Percentiles rank a stretch among this genome's conserved stretches.
Evolutionary conservation across 805 yeast species (phyloP).

Genomic region (Candida corydali): DNA sequence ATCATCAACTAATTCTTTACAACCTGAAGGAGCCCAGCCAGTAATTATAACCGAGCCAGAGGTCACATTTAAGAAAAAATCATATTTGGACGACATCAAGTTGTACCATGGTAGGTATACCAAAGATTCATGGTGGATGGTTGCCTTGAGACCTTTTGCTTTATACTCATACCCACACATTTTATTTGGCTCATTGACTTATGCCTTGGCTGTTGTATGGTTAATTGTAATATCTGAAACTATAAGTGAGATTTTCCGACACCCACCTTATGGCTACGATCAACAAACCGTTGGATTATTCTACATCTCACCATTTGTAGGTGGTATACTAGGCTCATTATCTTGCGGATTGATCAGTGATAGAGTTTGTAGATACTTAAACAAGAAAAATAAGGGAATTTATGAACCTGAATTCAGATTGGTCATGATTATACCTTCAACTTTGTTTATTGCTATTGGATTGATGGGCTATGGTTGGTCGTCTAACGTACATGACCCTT

Average conservation of each 20-base stretch:
- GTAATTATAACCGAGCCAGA: slow-evolving; percentile 11
- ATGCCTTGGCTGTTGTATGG: slow-evolving; percentile 60
- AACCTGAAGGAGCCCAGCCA: slow-evolving; percentile 6
- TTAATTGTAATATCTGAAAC: slow-evolving; percentile 58
- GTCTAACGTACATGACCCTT: slow-evolving; percentile 37
- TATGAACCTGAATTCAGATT: slow-evolving; percentile 64
- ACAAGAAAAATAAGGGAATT: slow-evolving; percentile 45
- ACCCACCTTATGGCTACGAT: slow-evolving; percentile 42
- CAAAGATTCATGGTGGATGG: slow-evolving; percentile 50
- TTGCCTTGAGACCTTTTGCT: slow-evolving; percentile 51
- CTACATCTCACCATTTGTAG: slow-evolving; percentile 53
- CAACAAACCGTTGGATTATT: slow-evolving; percentile 48
- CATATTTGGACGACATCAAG: slow-evolving; percentile 18
- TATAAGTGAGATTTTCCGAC: slow-evolving; percentile 45
- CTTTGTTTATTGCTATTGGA: slow-evolving; percentile 45
- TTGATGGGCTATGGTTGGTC: slow-evolving; percentile 67
- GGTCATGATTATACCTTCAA: slow-evolving; percentile 47
- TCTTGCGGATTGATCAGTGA: slow-evolving; percentile 51
- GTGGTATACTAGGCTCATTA: slow-evolving; percentile 55
- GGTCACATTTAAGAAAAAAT: not conserved
- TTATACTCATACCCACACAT: slow-evolving; percentile 49
- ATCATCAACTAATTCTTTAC: not conserved
- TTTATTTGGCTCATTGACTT: slow-evolving; percentile 47
- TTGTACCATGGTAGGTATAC: slow-evolving; percentile 49
- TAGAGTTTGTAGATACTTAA: slow-evolving; percentile 40